A percentile compares a stretch with the other conserved stretches of the same genome.
Evolutionary conservation across 106 monocot species (phyloP).

Genomic region (Iris macrosiphon): DNA sequence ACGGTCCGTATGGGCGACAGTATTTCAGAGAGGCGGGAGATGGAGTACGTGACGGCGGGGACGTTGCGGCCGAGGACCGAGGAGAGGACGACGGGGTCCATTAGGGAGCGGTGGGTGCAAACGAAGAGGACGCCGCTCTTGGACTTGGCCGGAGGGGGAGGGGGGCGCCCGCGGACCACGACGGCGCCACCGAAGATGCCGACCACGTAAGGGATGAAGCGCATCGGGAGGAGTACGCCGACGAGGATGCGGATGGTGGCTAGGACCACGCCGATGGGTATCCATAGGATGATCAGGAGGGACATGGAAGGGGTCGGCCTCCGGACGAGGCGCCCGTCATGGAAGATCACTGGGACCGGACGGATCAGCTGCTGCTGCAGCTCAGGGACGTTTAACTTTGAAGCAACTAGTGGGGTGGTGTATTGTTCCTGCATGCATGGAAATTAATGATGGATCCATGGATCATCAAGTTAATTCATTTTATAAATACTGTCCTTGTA

Average conservation of each 20-base stretch:
- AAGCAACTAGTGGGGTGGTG: constrained; percentile 16
- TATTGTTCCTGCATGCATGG: constrained; percentile 30
- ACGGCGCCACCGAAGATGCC: constrained; percentile 60
- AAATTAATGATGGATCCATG: neutral
- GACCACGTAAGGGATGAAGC: constrained; percentile 42
- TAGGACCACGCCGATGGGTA: constrained; percentile 58
- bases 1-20: constrained; percentile 83
- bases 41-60: constrained; percentile 93
- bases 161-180: constrained; percentile 49
- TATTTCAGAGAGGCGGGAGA: constrained; percentile 83
- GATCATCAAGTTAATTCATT: too few species aligned
- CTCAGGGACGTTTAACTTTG: neutral
- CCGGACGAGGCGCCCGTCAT: constrained; percentile 79
- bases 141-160: constrained; percentile 18
- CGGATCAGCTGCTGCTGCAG: neutral
- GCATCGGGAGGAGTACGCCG: constrained; percentile 59
- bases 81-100: constrained; percentile 96
- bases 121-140: constrained; percentile 75
- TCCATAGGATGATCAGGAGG: constrained; percentile 73
- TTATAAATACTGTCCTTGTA: too few species aligned
- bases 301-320: constrained; percentile 74
- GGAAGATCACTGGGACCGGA: constrained; percentile 75
- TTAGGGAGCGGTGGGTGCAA: constrained; percentile 95
- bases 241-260: constrained; percentile 63
- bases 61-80: constrained; percentile 61